Percentiles rank a stretch among this genome's conserved stretches.
Evolutionary conservation across 176 grass and related monocot species (phyloP).

Genomic region (Aegilops longissima): DNA sequence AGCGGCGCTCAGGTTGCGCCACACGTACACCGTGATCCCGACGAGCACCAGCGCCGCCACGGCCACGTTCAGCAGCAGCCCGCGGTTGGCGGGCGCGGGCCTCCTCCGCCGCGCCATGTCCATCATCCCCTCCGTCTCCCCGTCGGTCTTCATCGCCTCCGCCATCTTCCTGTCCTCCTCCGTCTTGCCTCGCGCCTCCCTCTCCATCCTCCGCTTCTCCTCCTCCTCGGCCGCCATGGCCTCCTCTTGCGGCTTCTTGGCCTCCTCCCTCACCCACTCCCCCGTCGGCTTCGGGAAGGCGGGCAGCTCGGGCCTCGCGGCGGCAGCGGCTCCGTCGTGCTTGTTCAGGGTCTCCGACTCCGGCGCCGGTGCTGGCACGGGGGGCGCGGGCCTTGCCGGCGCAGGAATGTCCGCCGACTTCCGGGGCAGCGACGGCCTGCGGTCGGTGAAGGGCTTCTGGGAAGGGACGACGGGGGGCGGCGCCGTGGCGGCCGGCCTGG

Average conservation of each 20-base stretch:
- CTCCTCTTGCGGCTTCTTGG: background rate
- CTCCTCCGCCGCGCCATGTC: background rate
- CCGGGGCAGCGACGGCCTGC: constrained; percentile 8
- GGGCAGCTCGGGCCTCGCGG: background rate
- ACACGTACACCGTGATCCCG: constrained; percentile 53
- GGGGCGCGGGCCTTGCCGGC: background rate
- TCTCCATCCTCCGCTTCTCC: background rate
- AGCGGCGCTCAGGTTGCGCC: constrained; percentile 32
- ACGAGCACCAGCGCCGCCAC: constrained; percentile 57
- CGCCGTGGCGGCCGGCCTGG: background rate
- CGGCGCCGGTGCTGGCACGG: background rate
- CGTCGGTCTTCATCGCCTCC: background rate
- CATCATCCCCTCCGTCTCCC: background rate
- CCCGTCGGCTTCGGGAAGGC: background rate
- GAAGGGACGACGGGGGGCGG: background rate
- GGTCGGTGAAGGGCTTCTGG: background rate
- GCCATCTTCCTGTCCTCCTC: background rate
- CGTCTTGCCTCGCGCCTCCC: constrained; percentile 4
- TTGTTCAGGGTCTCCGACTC: background rate
- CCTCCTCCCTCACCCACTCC: background rate
- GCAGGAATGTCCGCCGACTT: background rate
- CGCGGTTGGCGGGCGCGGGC: background rate
- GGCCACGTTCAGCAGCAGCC: constrained; percentile 58
- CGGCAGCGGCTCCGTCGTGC: background rate
- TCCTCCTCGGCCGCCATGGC: constrained; percentile 10